Conservation (phyloP, 2,329 filamentous ascomycete species). For the Neocucurbitaria cava region DNA sequence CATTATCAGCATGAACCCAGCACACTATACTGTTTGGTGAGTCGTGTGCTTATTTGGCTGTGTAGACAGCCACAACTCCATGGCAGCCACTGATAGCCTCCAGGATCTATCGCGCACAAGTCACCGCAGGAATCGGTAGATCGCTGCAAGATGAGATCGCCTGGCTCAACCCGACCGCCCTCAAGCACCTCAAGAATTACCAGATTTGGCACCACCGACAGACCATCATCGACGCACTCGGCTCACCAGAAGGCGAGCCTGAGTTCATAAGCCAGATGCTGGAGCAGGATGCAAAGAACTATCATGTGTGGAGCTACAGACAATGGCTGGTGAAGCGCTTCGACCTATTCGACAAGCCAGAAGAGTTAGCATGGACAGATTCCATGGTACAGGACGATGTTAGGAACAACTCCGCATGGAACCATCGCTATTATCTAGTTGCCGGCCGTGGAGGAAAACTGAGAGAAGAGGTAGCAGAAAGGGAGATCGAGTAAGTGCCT, state of each 20-base stretch:
- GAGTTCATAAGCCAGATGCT: conserved; percentile 84
- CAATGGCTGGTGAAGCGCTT: conserved; percentile 76
- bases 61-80: background rate
- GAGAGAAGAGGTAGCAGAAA: conserved; percentile 66
- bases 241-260: conserved; percentile 70
- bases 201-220: conserved; percentile 86
- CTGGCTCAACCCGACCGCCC: conserved; percentile 86
- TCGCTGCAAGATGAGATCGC: conserved; percentile 74
- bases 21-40: conserved; percentile 96
- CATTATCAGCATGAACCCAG: conserved; percentile 91
- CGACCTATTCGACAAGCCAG: conserved; percentile 59
- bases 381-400: conserved; percentile 79
- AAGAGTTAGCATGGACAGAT: conserved; percentile 75
- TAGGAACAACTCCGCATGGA: conserved; percentile 97
- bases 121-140: conserved; percentile 71
- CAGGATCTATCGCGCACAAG: conserved; percentile 84
- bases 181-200: conserved; percentile 94
- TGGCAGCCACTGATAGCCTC: conserved; percentile 15
- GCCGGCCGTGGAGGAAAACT: conserved; percentile 55
- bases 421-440: conserved; percentile 94
- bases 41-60: conserved; percentile 18
- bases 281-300: conserved; percentile 89
- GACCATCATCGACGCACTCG: conserved; percentile 63
- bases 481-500: conserved; percentile 71
- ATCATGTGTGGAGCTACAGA: conserved; percentile 97